Evolutionary conservation across 2,329 filamentous ascomycete species (phyloP), one percentile per base, ranked within the genome.

Genomic region (Graphiopsis chlorocephala): DNA sequence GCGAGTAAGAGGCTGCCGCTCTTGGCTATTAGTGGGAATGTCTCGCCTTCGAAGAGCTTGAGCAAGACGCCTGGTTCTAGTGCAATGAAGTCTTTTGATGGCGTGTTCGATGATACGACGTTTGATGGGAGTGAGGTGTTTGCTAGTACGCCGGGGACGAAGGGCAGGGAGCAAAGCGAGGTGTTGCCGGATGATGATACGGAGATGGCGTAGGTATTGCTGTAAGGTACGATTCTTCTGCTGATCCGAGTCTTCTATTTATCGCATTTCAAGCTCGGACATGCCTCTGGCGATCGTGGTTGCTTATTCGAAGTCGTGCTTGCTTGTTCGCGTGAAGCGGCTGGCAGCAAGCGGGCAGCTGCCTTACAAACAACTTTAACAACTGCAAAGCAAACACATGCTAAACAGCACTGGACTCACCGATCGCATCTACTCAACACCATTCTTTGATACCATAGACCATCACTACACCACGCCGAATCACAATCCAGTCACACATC

Each of bases 41-140:
- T 65, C 1, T 70, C 68, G 25, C 70, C 69, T 26, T 64, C 63
- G 20, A 72, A 68, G 47, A 63, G 59, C 20, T 29, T 23, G 28
- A 35, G 55, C 17, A 68, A 70, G 65, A 72, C 70, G 38, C 71
- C 70, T n/a, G 67, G 65, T 20, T 70, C 69, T 60, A 64, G 45
- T 38, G 65, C 38, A 42, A 35, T 45, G 28, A 55, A 62, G n/a
- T 63, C 64, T 26, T 56, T 66, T 29, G 50, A 52, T 23, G 65
- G 61, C 20, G 72, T 64, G 3, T 68, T 71, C 15, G 74, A 73
- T 47, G 72, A 72, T 58, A 76, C 72, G n/a, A 71, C 71, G 20
- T 79, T 79, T 60, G 77, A 76, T 42, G 77, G 74, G 61, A 76
- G 75, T 55, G 77, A 75, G 57, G 69, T 80, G n/a, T 71, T 78